Conservation (phyloP, 179 eudicot species). For the Nepenthes alata region DNA sequence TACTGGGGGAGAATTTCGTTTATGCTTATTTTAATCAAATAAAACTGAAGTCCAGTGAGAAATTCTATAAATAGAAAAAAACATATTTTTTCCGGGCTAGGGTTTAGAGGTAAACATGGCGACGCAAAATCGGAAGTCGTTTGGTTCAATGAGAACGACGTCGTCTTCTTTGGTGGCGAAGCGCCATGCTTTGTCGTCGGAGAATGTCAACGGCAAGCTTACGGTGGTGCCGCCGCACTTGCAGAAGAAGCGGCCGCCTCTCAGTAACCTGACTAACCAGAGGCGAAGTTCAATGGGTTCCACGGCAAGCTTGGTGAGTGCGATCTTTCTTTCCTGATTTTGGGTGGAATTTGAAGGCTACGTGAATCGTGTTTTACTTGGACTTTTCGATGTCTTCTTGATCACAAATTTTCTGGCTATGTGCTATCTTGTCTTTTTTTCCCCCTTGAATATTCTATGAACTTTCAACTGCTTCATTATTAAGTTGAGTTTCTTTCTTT, state of each 20-base stretch:
- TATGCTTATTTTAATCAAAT: neutral
- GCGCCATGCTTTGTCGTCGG: slow-evolving; percentile 26
- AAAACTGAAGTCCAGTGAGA: neutral
- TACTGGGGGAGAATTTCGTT: neutral
- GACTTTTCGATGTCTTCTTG: neutral
- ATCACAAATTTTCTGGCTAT: neutral
- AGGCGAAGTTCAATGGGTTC: neutral
- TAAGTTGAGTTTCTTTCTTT: neutral
- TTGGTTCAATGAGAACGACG: slow-evolving; percentile 5
- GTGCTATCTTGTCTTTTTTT: neutral
- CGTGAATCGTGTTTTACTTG: neutral
- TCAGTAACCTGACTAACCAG: slow-evolving; percentile 16
- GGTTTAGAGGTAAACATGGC: slow-evolving; percentile 17
- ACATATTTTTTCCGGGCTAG: slow-evolving; percentile 4
- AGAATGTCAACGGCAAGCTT: slow-evolving; percentile 16
- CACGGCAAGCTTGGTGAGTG: slow-evolving; percentile 5
- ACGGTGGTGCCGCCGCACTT: slow-evolving; percentile 2
- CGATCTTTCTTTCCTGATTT: too few relatives aligned
- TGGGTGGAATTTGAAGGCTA: too few relatives aligned
- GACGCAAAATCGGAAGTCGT: slow-evolving; percentile 24
- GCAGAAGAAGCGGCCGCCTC: slow-evolving; percentile 16
- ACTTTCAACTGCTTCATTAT: neutral
- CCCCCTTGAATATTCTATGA: neutral
- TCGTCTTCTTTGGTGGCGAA: slow-evolving; percentile 23
- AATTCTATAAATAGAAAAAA: neutral